These are phyloP conservation scores for Anacardium occidentale DNA, from an alignment of 345 rosid genomes.

Conservation along the genomic window DNA sequence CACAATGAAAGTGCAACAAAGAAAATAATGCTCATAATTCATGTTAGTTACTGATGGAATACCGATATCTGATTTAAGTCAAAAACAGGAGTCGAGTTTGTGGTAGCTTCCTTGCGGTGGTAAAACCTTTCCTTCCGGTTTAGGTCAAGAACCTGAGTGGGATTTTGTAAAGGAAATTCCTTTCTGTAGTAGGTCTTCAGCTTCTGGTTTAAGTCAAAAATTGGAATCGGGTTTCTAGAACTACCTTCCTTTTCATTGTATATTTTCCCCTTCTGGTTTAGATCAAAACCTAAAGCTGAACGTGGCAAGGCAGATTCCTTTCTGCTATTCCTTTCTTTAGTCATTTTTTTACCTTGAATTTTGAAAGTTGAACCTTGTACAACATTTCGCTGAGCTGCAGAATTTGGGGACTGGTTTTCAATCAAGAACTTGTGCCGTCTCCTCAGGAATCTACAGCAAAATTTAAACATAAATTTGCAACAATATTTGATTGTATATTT, in stretches of 20 bases:
- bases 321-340: constrained; percentile 31
- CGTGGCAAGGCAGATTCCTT: constrained; percentile 20
- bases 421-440: constrained; percentile 53
- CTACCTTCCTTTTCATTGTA: constrained; percentile 29
- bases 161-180: constrained; percentile 24
- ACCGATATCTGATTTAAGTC: constrained; percentile 93
- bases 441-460: constrained; percentile 60
- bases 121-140: constrained; percentile 41
- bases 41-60: constrained; percentile 19
- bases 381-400: constrained; percentile 2
- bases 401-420: constrained; percentile 40
- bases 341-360: constrained; percentile 20
- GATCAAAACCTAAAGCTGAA: constrained; percentile 15
- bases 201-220: constrained; percentile 38
- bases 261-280: constrained; percentile 27
- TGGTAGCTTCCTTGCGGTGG: constrained; percentile 42
- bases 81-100: constrained; percentile 44
- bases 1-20: background rate
- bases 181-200: constrained; percentile 24
- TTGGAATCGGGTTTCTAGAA: constrained; percentile 14
- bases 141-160: constrained; percentile 31
- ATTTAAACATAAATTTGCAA: background rate
- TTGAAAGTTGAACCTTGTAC: constrained; percentile 25
- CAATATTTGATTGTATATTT: background rate
- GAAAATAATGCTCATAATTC: background rate